Conservation (phyloP, 2,329 filamentous ascomycete species). For the Stemphylium vesicarium region DNA sequence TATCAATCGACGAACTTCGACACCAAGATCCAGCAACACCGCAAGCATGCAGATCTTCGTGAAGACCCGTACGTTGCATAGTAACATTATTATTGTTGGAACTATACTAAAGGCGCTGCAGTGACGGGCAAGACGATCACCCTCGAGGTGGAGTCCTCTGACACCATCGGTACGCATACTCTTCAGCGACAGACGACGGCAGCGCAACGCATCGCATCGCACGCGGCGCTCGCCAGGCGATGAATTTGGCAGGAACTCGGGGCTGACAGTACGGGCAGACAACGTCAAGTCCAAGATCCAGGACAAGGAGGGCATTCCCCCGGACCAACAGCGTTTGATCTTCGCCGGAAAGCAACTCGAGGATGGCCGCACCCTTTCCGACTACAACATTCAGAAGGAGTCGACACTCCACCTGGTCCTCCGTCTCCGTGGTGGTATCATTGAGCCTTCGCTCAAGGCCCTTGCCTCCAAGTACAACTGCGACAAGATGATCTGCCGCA, state of each 20-base stretch:
- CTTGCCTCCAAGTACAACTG: conserved; percentile 99
- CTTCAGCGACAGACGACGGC: conserved; percentile 20
- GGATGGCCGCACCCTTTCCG: conserved; percentile 93
- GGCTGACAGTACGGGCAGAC: conserved; percentile 59
- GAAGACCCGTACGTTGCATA: conserved; percentile 76
- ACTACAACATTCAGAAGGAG: conserved; percentile 99
- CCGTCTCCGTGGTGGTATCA: conserved; percentile 98
- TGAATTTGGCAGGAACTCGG: neutral
- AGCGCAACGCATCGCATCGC: conserved; percentile 17
- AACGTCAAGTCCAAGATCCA: conserved; percentile 99
- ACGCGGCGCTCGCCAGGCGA: conserved; percentile 12
- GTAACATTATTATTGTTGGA: neutral
- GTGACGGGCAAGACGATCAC: conserved; percentile 99
- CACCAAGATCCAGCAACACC: conserved; percentile 37
- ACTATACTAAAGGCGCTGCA: conserved; percentile 22
- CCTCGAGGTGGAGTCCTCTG: conserved; percentile 79
- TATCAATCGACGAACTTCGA: conserved; percentile 32
- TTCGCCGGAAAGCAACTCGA: conserved; percentile 99
- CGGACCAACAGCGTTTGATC: conserved; percentile 98
- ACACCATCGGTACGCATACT: conserved; percentile 73
- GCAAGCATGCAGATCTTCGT: conserved; percentile 72
- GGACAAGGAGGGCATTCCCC: conserved; percentile 98
- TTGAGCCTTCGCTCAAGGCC: conserved; percentile 95
- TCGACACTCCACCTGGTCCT: conserved; percentile 98
- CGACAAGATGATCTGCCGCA: conserved; percentile 99